Base-by-base conservation (phyloP, 208 protist species). In the Trypanosoma avium region DNA sequence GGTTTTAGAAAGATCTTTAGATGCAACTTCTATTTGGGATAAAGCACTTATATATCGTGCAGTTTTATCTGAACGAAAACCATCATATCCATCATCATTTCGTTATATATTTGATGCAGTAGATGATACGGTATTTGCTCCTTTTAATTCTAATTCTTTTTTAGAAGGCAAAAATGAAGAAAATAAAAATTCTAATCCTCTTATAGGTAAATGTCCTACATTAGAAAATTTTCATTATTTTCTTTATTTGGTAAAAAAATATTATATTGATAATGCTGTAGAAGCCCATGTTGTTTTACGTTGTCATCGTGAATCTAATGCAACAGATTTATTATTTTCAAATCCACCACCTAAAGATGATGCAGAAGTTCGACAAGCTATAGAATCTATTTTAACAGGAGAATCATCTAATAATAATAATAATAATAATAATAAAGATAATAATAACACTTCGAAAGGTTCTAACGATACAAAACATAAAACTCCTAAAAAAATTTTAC, bases 251-350 rank as follows among this genome's bases (percentile, higher is more conserved):
- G 82, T 90, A 30, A 84, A 88, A 47, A 78, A 79, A 43, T 95
- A 92, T 70, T 88, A 84, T 58, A 58, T 95, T 5, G 85, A 95
- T 36, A 95, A 95, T 45, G 88, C 79, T 9, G 85, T 95, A 21
- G 81, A 91, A 54, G 88, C 79, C 4, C 88, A 95, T 72, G 86
- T 95, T n/a, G 81, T 95, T 27, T 64, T 95, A 42, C 83, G 83
- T 45, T 92, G 85, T 61, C 86, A 92, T 61, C 78, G 84, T 17
- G 70, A 82, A 30, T 61, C 83, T 4, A 84, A 86, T 42, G 73
- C 76, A 4, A 32, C 64, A 1, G 81, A 86, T 21, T 61, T 95
- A 19, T 77, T 95, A 48, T 95, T 92, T 61, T 86, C 77, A 17
- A 78, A 78, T 40, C 88, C 88, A 3, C 85, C 88, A 13, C 85